phyloP scores from a whole-genome alignment of 805 yeast genomes.

The Candida pseudoglaebosa region DNA sequence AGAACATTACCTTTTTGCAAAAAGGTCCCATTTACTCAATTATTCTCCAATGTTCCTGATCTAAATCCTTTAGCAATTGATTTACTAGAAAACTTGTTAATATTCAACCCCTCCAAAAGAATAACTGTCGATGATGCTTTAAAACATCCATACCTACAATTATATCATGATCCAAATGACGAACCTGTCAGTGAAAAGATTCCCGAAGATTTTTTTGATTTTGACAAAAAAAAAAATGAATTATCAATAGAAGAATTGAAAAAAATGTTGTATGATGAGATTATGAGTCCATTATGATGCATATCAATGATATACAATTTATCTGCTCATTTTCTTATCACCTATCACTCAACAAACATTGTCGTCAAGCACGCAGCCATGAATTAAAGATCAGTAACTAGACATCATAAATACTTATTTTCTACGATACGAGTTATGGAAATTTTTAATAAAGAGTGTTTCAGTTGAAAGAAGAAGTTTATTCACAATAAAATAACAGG shows the following conservation, averaged over 20 bases:
- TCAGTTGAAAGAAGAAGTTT: too few species aligned
- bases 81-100: conserved; percentile 59
- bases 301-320: too few species aligned
- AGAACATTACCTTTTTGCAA: conserved; percentile 70
- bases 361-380: too few species aligned
- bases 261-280: conserved; percentile 73
- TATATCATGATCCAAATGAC: conserved; percentile 93
- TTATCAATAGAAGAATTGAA: conserved; percentile 74
- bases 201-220: conserved; percentile 83
- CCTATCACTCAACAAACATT: too few species aligned
- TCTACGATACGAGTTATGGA: too few species aligned
- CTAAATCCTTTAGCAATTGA: conserved; percentile 49
- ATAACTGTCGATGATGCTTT: conserved; percentile 75
- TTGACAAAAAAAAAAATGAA: conserved; percentile 79
- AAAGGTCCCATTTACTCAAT: conserved; percentile 50
- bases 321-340: too few species aligned
- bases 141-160: conserved; percentile 77
- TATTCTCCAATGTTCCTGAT: conserved; percentile 35
- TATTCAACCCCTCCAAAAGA: conserved; percentile 67
- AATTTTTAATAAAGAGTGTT: too few species aligned
- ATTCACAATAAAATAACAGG: too few species aligned
- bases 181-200: conserved; percentile 85
- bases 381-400: too few species aligned
- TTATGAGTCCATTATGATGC: conserved; percentile 53
- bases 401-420: too few species aligned